phyloP scores from a whole-genome alignment of 192 early-diverging fungal genomes.

The Backusella liffmaniae region DNA sequence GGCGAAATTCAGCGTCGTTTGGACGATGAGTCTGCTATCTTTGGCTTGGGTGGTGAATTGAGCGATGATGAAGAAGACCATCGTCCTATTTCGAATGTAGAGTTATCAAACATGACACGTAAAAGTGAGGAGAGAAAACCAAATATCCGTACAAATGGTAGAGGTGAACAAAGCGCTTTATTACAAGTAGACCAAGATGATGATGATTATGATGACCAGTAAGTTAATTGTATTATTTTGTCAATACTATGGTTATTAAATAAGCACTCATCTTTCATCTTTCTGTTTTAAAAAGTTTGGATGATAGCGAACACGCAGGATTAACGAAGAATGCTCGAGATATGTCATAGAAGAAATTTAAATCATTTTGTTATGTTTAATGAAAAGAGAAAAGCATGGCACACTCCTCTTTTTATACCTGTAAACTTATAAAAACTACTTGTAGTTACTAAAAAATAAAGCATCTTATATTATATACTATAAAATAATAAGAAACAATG shows the following conservation, averaged over 20 bases:
- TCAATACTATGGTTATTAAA: neutral
- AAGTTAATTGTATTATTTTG: conserved; percentile 11
- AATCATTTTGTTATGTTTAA: neutral
- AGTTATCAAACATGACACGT: neutral
- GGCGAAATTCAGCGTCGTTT: conserved; percentile 28
- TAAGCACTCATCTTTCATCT: neutral
- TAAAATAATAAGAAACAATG: neutral
- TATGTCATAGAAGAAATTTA: conserved; percentile 8
- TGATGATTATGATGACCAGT: conserved; percentile 41
- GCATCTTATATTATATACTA: neutral
- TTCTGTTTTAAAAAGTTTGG: conserved; percentile 23
- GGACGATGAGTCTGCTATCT: conserved; percentile 52
- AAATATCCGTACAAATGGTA: neutral
- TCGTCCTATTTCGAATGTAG: conserved; percentile 8
- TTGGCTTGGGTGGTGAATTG: conserved; percentile 65
- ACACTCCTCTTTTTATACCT: neutral
- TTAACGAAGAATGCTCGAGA: conserved; percentile 17
- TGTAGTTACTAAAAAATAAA: neutral
- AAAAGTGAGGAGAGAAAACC: neutral
- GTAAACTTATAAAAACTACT: conserved; percentile 5
- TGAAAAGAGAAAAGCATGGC: neutral
- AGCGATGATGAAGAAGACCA: conserved; percentile 55
- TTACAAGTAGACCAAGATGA: conserved; percentile 36
- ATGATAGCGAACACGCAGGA: conserved; percentile 18
- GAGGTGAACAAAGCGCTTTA: conserved; percentile 24